A percentile compares a stretch with the other conserved stretches of the same genome.
phyloP scores from a whole-genome alignment of 2,329 filamentous ascomycete genomes.

The Fusarium heterosporum region DNA sequence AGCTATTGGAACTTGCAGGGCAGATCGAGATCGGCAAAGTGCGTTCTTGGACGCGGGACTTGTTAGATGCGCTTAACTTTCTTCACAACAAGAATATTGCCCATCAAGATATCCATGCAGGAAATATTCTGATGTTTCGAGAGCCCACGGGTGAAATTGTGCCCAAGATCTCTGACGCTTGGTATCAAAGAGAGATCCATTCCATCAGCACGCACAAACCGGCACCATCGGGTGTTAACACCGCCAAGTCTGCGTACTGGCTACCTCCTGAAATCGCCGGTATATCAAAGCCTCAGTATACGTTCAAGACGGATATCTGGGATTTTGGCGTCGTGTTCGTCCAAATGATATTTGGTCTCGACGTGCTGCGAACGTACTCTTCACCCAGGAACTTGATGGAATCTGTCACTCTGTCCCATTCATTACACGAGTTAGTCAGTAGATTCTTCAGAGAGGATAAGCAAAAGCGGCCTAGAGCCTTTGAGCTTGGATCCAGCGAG shows the following conservation, averaged over 20 bases:
- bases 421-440: constrained; percentile 81
- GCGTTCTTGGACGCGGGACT: constrained; percentile 89
- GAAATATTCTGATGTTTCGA: constrained; percentile 82
- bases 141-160: constrained; percentile 75
- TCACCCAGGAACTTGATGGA: constrained; percentile 82
- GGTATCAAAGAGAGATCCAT: constrained; percentile 76
- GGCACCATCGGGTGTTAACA: constrained; percentile 64
- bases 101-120: constrained; percentile 84
- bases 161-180: constrained; percentile 80
- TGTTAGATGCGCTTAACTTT: constrained; percentile 89
- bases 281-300: constrained; percentile 71
- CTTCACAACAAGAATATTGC: constrained; percentile 86
- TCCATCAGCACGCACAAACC: constrained; percentile 66
- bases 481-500: constrained; percentile 74
- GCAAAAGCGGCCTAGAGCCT: constrained; percentile 86
- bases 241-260: constrained; percentile 84
- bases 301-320: constrained; percentile 91
- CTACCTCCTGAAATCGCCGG: constrained; percentile 79
- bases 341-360: constrained; percentile 92
- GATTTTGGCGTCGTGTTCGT: constrained; percentile 91
- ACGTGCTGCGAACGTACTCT: constrained; percentile 79
- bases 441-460: constrained; percentile 88
- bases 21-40: constrained; percentile 79
- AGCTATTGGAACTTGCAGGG: constrained; percentile 83
- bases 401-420: constrained; percentile 76